Evolutionary conservation across 78 protist species (phyloP), one percentile per base, ranked within the genome.

Genomic region (Tieghemostelium lacteum): DNA sequence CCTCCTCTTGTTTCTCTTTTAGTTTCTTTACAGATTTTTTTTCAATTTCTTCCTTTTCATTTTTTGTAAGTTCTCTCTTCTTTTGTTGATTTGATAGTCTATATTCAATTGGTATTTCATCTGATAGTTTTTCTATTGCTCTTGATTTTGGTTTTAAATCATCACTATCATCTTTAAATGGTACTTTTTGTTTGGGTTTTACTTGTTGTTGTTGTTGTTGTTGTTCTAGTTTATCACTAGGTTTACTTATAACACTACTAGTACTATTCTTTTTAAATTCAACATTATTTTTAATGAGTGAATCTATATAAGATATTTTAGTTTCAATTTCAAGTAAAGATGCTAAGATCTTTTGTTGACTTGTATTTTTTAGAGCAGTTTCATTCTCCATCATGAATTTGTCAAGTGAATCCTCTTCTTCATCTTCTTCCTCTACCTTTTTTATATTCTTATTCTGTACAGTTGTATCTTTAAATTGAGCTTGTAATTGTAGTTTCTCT

Each of bases 371-470:
- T 58, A 83, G 26, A 22, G 28, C 8, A 42, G 66, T 34, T 31
- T 69, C 36, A 42, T 83, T 83, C n/a, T 83, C 72, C 20, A 36
- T 52, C 91, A 83, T 83, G 39, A 83, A 70, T 58, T 66, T 17
- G 26, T 83, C 91, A 0, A 83, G 31, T 40, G 73, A 66, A 39
- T 83, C 91, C n/a, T 69, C 66, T 0, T 69, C 71, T 2, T 60
- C 91, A 7, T 0, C 50, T 29, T 42, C 20, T 26, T 16, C 2
- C 42, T 58, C 10, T n/a, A n/a, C n/a, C n/a, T n/a, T n/a, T n/a
- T n/a, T n/a, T n/a, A n/a, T n/a, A 20, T 3, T 29, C 24, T 40
- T 39, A 14, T 0, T 14, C 52, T 2, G 12, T 31, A 50, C 12
- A 7, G 91, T 60, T 55, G 78, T 34, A 39, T 69, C 45, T 45